Evolutionary conservation across 164 flowering plant species (phyloP).

Genomic region (Vitis vinifera): ASM3070453v1 NC_081809.1:2762501-2763000

Average conservation of each 20-base stretch:
- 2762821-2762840: conserved; percentile 55
- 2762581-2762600: conserved; percentile 60
- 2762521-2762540: conserved; percentile 56
- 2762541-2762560: conserved; percentile 66
- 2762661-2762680: no score
- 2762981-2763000: conserved; percentile 64
- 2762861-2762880: conserved; percentile 62
- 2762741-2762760: conserved; percentile 74
- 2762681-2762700: neutral
- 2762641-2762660: neutral
- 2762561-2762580: conserved; percentile 74
- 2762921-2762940: conserved; percentile 69
- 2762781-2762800: conserved; percentile 75
- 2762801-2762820: conserved; percentile 73
- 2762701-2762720: neutral
- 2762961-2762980: conserved; percentile 37
- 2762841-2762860: conserved; percentile 60
- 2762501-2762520: conserved; percentile 67
- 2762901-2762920: conserved; percentile 76
- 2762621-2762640: neutral
- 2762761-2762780: conserved; percentile 77
- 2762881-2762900: conserved; percentile 71
- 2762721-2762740: conserved; percentile 46
- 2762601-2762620: neutral
- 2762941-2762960: conserved; percentile 72